Evolutionary conservation across 345 rosid genomes (phyloP).

Genomic region (Cochlearia excelsa): DNA sequence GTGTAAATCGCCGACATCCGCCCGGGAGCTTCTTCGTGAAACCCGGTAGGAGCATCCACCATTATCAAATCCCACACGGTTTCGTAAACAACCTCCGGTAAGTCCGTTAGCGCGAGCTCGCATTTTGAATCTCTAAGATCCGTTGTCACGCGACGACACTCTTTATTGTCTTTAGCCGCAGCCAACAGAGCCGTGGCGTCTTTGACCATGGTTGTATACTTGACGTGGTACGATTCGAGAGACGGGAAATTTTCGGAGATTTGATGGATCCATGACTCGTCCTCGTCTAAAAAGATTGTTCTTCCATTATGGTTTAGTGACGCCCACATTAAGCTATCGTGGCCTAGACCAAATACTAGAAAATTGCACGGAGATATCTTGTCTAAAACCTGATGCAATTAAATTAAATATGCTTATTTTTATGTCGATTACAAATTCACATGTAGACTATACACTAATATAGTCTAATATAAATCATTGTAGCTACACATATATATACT

Average conservation of each 20-base stretch:
- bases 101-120: constrained; percentile 55
- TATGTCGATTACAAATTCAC: no score
- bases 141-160: constrained; percentile 41
- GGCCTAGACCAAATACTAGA: constrained; percentile 78
- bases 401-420: background rate
- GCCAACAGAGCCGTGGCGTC: constrained; percentile 56
- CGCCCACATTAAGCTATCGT: constrained; percentile 93
- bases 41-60: constrained; percentile 97
- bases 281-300: constrained; percentile 82
- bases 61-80: constrained; percentile 84
- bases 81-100: constrained; percentile 66
- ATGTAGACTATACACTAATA: no score
- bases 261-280: constrained; percentile 68
- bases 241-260: constrained; percentile 46
- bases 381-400: constrained; percentile 36
- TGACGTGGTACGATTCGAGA: constrained; percentile 71
- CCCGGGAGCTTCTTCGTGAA: constrained; percentile 74
- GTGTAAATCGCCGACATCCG: constrained; percentile 83
- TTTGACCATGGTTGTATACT: constrained; percentile 60
- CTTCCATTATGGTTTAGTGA: constrained; percentile 80
- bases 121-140: constrained; percentile 69
- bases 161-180: constrained; percentile 35
- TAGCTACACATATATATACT: no score
- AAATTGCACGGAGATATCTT: constrained; percentile 83
- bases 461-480: no score